Evolutionary conservation across 768 basidiomycete species (phyloP), one percentile per base, ranked within the genome.

Genomic region (Naganishia vishniacii): DNA sequence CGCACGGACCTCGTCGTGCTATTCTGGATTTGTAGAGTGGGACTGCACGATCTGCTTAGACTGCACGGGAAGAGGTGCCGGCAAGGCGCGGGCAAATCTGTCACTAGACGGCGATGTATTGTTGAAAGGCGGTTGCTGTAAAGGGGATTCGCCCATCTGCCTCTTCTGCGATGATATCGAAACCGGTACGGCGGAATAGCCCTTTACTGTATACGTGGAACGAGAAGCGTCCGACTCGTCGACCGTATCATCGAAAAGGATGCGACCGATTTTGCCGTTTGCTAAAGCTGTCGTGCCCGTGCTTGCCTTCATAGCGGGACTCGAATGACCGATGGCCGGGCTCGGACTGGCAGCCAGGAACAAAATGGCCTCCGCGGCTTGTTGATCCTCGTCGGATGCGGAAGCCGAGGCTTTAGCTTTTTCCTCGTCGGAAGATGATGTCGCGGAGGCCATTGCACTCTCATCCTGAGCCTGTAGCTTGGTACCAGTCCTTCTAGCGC

Each of bases 301-400:
- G n/a, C n/a, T 20, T 13, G 37, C 37, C 53, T 37, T 56, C 7
- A 13, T 34, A 26, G 32, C 34, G 34, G 53, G 53, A 56, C 53
- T 56, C 37, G 53, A 56, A 40, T 56, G 53, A n/a, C 34, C 53
- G 53, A 56, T 56, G 6, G 53, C 53, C 1, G 62, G 62, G 31
- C 48, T 51, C 2, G 75, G 75, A 16, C 72, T 73, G 64, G 74
- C 73, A 16, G 75, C 75, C 20, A 76, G 68, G 60, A 73, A 76
- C 67, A 76, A 72, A 71, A 76, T 76, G 48, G 74, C 62, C 49
- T 76, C 75, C 11, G 75, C 75, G 1, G 75, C 75, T 45, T 70
- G 64, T 62, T 73, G 69, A 58, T 76, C 75, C 49, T 73, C 75
- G n/a, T 71, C 72, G 7, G 53, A 56, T 4, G 53, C 53, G 3